phyloP scores from a whole-genome alignment of 306 rosid species.

The Cicer cuneatum region DNA sequence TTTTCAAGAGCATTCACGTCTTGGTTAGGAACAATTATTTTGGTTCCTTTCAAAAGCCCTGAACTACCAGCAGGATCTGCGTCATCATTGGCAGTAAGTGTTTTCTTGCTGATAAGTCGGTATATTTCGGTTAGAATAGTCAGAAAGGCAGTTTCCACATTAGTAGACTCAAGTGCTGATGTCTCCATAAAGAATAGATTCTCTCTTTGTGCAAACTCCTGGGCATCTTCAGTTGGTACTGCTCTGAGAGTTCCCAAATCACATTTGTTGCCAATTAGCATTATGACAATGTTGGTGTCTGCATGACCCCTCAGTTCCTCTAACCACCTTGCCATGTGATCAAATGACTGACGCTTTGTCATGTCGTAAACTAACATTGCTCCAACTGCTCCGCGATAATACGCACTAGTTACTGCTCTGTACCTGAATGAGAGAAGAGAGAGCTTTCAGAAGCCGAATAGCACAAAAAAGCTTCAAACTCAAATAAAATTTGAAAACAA shows the following conservation, averaged over 20 bases:
- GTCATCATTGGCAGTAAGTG: constrained; percentile 64
- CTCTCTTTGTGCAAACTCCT: constrained; percentile 88
- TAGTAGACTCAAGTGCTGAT: constrained; percentile 86
- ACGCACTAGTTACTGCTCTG: constrained; percentile 92
- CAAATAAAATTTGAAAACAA: constrained; percentile 8
- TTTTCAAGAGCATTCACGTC: constrained; percentile 35
- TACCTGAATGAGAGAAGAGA: constrained; percentile 54
- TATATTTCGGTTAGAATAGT: constrained; percentile 80
- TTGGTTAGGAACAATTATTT: constrained; percentile 65
- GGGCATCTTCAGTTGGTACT: constrained; percentile 88
- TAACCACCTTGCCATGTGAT: constrained; percentile 88
- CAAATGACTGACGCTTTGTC: constrained; percentile 87
- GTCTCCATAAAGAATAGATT: constrained; percentile 94
- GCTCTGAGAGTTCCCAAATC: constrained; percentile 82
- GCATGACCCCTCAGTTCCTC: constrained; percentile 91
- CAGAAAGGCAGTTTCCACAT: constrained; percentile 83
- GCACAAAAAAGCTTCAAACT: constrained; percentile 17
- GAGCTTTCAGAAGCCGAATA: constrained; percentile 14
- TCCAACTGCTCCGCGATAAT: constrained; percentile 94
- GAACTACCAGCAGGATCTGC: constrained; percentile 56
- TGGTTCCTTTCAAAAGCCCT: constrained; percentile 72
- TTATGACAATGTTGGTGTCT: constrained; percentile 77
- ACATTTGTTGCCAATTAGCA: constrained; percentile 88
- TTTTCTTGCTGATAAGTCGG: constrained; percentile 72
- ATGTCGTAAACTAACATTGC: constrained; percentile 91